These are phyloP conservation scores for Candida ascalaphidarum DNA, from an alignment of 805 yeast species.

Conservation along the genomic window DNA sequence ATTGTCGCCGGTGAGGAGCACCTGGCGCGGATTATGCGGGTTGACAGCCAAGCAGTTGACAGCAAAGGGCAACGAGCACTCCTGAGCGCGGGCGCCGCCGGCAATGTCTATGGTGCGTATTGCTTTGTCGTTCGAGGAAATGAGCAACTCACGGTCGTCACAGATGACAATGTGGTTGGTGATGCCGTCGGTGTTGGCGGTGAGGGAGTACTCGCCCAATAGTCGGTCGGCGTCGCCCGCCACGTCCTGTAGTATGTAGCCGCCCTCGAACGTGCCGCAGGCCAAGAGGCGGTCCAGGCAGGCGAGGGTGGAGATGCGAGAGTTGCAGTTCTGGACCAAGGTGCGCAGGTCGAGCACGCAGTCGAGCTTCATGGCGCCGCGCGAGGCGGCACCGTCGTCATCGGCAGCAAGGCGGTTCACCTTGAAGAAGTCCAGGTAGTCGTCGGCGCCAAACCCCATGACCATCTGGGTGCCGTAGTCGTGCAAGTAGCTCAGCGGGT, in stretches of 20 bases:
- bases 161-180: slow-evolving; percentile 40
- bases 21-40: slow-evolving; percentile 27
- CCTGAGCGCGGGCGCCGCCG: slow-evolving; percentile 3
- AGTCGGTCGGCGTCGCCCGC: slow-evolving; percentile 9
- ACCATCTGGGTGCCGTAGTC: slow-evolving; percentile 20
- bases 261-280: slow-evolving; percentile 51
- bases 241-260: slow-evolving; percentile 31
- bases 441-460: slow-evolving; percentile 14
- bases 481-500: slow-evolving; percentile 27
- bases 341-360: slow-evolving; percentile 29
- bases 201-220: slow-evolving; percentile 28
- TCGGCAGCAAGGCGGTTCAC: slow-evolving; percentile 27
- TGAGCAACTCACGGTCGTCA: slow-evolving; percentile 21
- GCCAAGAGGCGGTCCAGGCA: slow-evolving; percentile 33
- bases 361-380: slow-evolving; percentile 23
- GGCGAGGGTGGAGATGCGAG: slow-evolving; percentile 41
- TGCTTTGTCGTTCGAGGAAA: slow-evolving; percentile 44
- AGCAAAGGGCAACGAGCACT: slow-evolving; percentile 33
- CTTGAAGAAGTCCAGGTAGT: slow-evolving; percentile 24
- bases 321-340: slow-evolving; percentile 18
- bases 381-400: slow-evolving; percentile 4
- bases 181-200: slow-evolving; percentile 39
- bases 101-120: slow-evolving; percentile 33
- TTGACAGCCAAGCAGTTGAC: slow-evolving; percentile 40
- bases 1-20: slow-evolving; percentile 45